phyloP scores from a whole-genome alignment of 2,329 filamentous ascomycete genomes.

The Pseudogymnoascus sp. region DNA sequence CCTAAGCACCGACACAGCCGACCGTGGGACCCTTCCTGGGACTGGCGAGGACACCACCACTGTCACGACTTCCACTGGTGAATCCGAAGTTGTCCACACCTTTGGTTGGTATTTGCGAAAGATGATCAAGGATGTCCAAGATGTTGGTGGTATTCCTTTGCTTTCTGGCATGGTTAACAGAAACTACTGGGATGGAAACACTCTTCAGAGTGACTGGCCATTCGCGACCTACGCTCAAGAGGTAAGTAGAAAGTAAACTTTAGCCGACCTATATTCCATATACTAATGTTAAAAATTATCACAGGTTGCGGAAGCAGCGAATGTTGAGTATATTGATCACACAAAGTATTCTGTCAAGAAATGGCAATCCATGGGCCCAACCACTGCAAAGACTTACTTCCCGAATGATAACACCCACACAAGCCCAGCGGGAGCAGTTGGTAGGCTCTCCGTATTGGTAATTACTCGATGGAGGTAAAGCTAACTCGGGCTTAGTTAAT shows the following conservation, averaged over 20 bases:
- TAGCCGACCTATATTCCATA: neutral
- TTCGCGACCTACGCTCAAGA: conserved; percentile 21
- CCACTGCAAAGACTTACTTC: conserved; percentile 20
- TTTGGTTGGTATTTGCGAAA: conserved; percentile 24
- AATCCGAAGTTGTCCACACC: conserved; percentile 19
- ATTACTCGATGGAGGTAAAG: neutral
- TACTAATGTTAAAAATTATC: neutral
- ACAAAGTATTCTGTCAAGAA: conserved; percentile 21
- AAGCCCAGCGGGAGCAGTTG: conserved; percentile 18
- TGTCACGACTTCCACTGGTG: conserved; percentile 17
- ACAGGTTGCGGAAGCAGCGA: conserved; percentile 15
- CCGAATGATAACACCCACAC: conserved; percentile 27
- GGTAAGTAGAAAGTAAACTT: neutral
- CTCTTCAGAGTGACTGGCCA: conserved; percentile 17
- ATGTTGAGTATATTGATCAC: conserved; percentile 23
- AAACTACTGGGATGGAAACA: conserved; percentile 15
- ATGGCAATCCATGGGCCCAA: conserved; percentile 20
- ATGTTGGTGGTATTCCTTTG: conserved; percentile 17
- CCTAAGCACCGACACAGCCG: conserved; percentile 15
- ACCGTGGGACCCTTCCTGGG: conserved; percentile 21
- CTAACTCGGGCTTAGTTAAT: neutral
- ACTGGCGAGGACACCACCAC: conserved; percentile 19
- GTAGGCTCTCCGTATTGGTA: neutral
- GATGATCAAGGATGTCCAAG: conserved; percentile 24
- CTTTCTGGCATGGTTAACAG: conserved; percentile 24